Evolutionary conservation across 2,329 filamentous ascomycete species (phyloP).

Genomic region (Colletotrichum zoysiae): DNA sequence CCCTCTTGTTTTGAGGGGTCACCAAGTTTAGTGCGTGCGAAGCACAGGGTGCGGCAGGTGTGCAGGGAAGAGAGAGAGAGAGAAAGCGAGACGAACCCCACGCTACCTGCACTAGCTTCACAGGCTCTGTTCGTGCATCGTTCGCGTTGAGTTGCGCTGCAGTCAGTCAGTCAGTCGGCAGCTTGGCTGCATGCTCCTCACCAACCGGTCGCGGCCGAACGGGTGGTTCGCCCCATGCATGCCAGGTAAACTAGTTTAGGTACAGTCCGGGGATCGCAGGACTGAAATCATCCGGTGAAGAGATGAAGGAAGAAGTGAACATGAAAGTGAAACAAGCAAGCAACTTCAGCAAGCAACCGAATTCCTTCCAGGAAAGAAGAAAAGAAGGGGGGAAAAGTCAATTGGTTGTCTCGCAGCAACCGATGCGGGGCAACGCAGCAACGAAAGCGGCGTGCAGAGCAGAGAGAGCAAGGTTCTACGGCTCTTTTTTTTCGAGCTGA

Average conservation of each 20-base stretch:
- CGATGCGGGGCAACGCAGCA: neutral
- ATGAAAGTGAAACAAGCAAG: neutral
- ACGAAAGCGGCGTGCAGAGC: constrained; percentile 6
- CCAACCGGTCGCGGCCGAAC: neutral
- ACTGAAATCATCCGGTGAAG: neutral
- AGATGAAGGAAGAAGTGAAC: neutral
- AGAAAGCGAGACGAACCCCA: neutral
- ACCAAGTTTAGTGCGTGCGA: too few relatives aligned
- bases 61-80: neutral
- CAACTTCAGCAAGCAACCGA: neutral
- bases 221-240: neutral
- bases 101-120: neutral
- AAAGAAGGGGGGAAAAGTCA: constrained; percentile 1
- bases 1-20: neutral
- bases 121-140: neutral
- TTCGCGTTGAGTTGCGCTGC: neutral
- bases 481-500: neutral
- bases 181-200: constrained; percentile 20
- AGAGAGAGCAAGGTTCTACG: neutral
- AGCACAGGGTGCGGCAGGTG: neutral
- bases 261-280: too few relatives aligned
- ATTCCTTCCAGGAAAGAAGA: neutral
- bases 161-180: neutral
- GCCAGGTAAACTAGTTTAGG: neutral
- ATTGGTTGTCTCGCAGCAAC: constrained; percentile 3